phyloP scores from a whole-genome alignment of 192 early-diverging fungal species.

The Chytriomyces confervae region DNA sequence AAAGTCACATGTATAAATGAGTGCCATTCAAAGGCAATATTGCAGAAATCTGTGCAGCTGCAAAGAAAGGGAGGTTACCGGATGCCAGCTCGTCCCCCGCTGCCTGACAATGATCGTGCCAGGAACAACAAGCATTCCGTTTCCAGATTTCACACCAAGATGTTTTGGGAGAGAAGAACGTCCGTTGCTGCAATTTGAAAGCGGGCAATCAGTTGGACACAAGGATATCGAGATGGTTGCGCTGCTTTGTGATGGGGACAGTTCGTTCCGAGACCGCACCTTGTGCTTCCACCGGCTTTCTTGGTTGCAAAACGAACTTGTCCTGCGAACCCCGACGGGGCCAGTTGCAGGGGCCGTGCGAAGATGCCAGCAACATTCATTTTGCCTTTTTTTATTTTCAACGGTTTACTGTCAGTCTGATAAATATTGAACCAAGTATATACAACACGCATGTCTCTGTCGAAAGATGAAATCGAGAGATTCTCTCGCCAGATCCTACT shows the following conservation, averaged over 20 bases:
- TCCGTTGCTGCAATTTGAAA: slow-evolving; percentile 44
- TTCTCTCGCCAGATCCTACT: slow-evolving; percentile 89
- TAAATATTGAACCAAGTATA: neutral
- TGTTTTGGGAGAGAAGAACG: slow-evolving; percentile 59
- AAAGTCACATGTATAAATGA: too few relatives aligned
- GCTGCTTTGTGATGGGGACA: neutral
- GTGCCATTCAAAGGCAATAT: neutral
- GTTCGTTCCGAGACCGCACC: neutral
- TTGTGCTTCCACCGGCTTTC: slow-evolving; percentile 53
- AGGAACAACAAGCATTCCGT: slow-evolving; percentile 46
- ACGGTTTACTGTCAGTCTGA: neutral
- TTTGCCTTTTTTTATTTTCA: neutral
- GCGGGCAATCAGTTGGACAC: neutral
- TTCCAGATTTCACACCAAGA: slow-evolving; percentile 53
- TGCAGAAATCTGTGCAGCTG: neutral
- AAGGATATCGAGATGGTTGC: neutral
- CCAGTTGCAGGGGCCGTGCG: neutral
- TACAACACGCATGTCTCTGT: slow-evolving; percentile 35
- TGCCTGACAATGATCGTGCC: slow-evolving; percentile 58
- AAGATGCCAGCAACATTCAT: neutral
- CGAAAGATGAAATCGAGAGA: slow-evolving; percentile 75
- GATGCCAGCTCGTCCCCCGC: slow-evolving; percentile 52
- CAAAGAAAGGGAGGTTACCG: slow-evolving; percentile 18
- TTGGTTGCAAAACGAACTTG: slow-evolving; percentile 60
- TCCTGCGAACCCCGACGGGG: neutral